Conservation (phyloP, 2,329 filamentous ascomycete species). For the Penicillium hordei region DNA sequence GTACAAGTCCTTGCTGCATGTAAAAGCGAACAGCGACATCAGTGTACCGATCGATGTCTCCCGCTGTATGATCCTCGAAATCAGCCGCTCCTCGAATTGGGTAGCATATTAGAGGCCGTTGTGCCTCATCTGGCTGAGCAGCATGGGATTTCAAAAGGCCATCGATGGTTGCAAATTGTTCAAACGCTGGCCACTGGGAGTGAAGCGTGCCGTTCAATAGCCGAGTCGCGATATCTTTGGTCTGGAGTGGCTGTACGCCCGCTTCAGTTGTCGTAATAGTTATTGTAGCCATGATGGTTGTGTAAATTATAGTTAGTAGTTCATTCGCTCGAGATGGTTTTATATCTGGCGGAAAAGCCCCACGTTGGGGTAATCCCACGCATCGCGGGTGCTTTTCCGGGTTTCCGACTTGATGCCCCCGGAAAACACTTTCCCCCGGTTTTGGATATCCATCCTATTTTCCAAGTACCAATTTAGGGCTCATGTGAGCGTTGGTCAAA, state of each 20-base stretch:
- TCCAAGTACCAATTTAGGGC: not conserved
- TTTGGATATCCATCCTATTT: not conserved
- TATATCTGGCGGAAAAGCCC: slow-evolving; percentile 4
- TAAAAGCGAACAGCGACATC: slow-evolving; percentile 24
- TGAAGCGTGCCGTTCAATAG: slow-evolving; percentile 26
- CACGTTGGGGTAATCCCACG: slow-evolving; percentile 9
- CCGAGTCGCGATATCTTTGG: slow-evolving; percentile 21
- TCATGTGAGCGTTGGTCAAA: not conserved
- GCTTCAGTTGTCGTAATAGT: slow-evolving; percentile 11
- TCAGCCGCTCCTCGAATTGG: slow-evolving; percentile 18
- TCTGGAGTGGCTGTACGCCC: slow-evolving; percentile 10
- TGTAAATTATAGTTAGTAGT: not conserved
- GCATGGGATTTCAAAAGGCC: slow-evolving; percentile 23
- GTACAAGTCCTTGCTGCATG: slow-evolving; percentile 17
- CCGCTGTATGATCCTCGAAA: slow-evolving; percentile 25
- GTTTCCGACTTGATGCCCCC: slow-evolving; percentile 8
- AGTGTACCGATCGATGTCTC: slow-evolving; percentile 23
- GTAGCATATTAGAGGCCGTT: slow-evolving; percentile 22
- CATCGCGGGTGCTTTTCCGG: slow-evolving; percentile 13
- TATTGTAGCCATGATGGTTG: slow-evolving; percentile 8
- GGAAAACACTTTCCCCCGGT: slow-evolving; percentile 1
- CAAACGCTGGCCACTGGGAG: slow-evolving; percentile 20
- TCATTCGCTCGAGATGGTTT: not conserved
- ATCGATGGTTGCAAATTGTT: slow-evolving; percentile 23
- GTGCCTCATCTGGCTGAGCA: slow-evolving; percentile 15